Evolutionary conservation across 306 rosid genomes (phyloP).

Genomic region (Trifolium fragiferum): DNA sequence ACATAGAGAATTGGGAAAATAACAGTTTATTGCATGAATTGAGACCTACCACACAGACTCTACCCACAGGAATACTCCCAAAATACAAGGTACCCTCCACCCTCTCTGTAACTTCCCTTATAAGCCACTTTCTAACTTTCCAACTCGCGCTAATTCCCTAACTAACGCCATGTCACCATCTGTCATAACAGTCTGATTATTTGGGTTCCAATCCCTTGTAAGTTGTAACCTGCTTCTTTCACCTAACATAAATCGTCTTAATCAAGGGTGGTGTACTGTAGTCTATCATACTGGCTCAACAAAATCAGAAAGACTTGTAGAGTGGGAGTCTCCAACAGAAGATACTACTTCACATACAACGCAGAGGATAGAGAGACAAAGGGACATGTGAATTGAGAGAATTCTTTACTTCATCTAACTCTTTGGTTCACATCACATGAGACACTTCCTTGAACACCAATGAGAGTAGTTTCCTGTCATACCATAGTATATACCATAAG

Average conservation of each 20-base stretch:
- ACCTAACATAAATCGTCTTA: not conserved
- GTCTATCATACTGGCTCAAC: not conserved
- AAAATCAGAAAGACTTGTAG: not conserved
- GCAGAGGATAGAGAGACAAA: not conserved
- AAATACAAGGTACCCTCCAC: not conserved
- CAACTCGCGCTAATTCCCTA: not conserved
- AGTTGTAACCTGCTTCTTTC: not conserved
- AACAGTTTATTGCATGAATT: not conserved
- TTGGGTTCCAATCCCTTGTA: not conserved
- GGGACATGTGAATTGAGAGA: slow-evolving; percentile 2
- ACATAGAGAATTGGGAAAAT: not conserved
- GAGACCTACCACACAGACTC: not conserved
- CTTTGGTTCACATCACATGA: not conserved
- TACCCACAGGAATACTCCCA: not conserved
- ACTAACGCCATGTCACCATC: not conserved
- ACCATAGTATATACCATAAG: not conserved
- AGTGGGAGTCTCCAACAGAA: not conserved
- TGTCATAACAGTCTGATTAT: too few species aligned
- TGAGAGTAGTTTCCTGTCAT: not conserved
- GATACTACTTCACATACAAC: not conserved
- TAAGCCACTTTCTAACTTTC: too few species aligned
- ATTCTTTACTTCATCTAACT: not conserved
- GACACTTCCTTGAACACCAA: not conserved
- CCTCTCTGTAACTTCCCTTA: not conserved
- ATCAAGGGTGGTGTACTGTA: not conserved